Conservation (phyloP, 208 protist genomes). For the Leishmania turanica region DNA sequence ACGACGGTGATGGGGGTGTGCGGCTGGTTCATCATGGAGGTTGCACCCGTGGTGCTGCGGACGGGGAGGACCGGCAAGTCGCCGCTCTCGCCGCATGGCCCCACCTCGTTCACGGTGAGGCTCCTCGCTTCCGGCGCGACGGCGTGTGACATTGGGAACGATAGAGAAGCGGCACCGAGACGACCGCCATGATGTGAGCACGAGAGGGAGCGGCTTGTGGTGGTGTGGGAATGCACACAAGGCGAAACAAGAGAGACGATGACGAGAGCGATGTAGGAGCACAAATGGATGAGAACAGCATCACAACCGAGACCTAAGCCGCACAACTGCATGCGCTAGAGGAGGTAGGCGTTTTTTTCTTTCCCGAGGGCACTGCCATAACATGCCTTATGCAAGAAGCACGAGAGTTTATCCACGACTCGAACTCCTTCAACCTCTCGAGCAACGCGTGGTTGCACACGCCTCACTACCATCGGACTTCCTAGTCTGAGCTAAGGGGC, state of each 20-base stretch:
- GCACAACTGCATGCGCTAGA: neutral
- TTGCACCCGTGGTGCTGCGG: neutral
- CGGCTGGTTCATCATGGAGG: neutral
- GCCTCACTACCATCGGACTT: neutral
- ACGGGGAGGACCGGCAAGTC: constrained; percentile 5
- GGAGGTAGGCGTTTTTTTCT: neutral
- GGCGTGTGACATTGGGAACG: neutral
- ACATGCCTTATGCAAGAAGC: neutral
- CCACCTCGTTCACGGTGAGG: constrained; percentile 16
- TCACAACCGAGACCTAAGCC: neutral
- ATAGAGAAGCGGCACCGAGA: no score
- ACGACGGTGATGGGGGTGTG: constrained; percentile 55
- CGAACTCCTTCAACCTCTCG: neutral
- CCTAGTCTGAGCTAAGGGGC: neutral
- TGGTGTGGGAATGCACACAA: neutral
- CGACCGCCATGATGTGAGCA: neutral
- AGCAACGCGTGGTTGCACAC: neutral
- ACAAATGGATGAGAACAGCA: neutral
- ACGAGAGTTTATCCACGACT: neutral
- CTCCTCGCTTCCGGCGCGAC: constrained; percentile 13
- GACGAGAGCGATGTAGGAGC: neutral
- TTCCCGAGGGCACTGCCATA: neutral
- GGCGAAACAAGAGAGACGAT: neutral
- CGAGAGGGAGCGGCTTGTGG: neutral
- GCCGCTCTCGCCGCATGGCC: constrained; percentile 8